These are phyloP conservation scores for Aureobasidium subglaciale DNA, from an alignment of 2,329 filamentous ascomycete species.

Conservation along the genomic window DNA sequence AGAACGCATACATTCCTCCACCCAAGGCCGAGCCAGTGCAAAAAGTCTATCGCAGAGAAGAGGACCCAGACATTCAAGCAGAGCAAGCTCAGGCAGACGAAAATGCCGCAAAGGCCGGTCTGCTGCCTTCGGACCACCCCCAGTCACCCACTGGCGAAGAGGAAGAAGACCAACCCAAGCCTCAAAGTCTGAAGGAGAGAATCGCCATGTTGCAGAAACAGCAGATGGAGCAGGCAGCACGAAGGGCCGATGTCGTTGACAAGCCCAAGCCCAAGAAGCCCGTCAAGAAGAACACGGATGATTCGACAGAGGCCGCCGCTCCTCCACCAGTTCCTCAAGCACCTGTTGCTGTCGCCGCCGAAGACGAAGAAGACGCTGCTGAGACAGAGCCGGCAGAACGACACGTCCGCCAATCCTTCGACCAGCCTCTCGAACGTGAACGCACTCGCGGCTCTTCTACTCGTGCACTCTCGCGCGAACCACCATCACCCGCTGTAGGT, in stretches of 20 bases:
- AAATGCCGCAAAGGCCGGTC: constrained; percentile 61
- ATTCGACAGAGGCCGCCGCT: constrained; percentile 24
- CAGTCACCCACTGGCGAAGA: constrained; percentile 32
- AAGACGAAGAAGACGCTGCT: not conserved
- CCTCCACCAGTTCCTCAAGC: constrained; percentile 29
- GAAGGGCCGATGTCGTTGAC: constrained; percentile 67
- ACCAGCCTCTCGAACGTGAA: constrained; percentile 3
- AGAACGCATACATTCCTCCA: constrained; percentile 81
- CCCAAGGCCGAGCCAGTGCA: constrained; percentile 59
- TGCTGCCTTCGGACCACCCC: constrained; percentile 32
- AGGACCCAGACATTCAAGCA: constrained; percentile 63
- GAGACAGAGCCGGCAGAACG: not conserved
- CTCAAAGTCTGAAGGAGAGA: constrained; percentile 86
- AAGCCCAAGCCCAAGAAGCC: constrained; percentile 82
- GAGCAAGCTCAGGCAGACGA: constrained; percentile 59
- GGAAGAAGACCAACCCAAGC: constrained; percentile 77
- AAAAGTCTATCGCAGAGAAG: constrained; percentile 78
- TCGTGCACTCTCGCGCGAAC: not conserved
- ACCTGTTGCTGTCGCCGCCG: not conserved
- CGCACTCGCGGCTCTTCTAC: constrained; percentile 2
- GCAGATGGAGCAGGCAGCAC: constrained; percentile 79
- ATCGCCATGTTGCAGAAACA: constrained; percentile 92
- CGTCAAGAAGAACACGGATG: constrained; percentile 51
- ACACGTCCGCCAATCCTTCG: not conserved
- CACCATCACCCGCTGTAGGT: not conserved